Evolutionary conservation across 2,329 filamentous ascomycete genomes (phyloP), one percentile per base, ranked within the genome.

Genomic region (Mariannaea sp.): DNA sequence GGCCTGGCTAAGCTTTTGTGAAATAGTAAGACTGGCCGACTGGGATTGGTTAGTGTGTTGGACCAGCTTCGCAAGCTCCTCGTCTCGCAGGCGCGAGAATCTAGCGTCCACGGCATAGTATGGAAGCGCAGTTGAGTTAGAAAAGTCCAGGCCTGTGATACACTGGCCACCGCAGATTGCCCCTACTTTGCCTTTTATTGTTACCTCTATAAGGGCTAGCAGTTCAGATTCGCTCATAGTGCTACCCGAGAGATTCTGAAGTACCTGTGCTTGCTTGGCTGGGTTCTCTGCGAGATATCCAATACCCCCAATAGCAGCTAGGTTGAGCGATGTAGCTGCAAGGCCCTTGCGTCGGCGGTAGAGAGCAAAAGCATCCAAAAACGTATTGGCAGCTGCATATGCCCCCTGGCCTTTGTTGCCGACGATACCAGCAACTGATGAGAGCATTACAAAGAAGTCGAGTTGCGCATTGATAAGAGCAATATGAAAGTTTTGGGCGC

Each of bases 361-460:
- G 14, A 40, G 52, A 1, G 46, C 46, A 16, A 55, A 46, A n/a
- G 52, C 52, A 6, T 55, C 52, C 13, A 55, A 46, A 35, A 46
- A 55, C 1, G 52, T 55, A 62, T 81, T 81, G 26, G 74, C 78
- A 0, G 77, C 76, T 2, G 75, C 71, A 61, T 85, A 84, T 1
- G 80, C 79, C 3, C 78, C 77, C 56, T 83, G 80, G 0, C 77
- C 77, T 47, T 71, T 71, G 65, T 79, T 78, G 1, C 79, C 80
- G 7, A 82, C 78, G 2, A 78, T 72, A 16, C 78, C 75, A 3
- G 78, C 76, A 0, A 77, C 74, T 1, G 79, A 79, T 0, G 80
- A 83, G n/a, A 81, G 75, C 24, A 76, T 73, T n/a, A 80, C 69
- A 66, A 83, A 83, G 70, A 84, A 82, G 64, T 81, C 77, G 1